Conservation (phyloP, 495 filamentous ascomycete species). For the Glutinoglossum americanum region DNA sequence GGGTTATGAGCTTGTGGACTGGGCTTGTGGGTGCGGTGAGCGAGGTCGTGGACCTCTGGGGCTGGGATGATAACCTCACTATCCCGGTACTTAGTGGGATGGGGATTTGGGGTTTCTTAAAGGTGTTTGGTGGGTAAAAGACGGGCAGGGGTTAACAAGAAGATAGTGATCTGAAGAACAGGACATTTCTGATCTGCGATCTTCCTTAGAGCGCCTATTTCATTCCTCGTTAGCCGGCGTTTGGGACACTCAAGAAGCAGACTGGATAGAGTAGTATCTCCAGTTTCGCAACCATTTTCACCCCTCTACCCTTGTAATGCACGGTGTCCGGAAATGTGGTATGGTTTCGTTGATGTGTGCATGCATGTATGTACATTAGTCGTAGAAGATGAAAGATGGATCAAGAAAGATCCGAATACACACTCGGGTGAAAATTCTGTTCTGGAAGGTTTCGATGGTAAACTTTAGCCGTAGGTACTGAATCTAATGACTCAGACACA, state of each 20-base stretch:
- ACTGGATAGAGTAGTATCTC: neutral
- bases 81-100: conserved; percentile 82
- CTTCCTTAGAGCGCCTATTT: neutral
- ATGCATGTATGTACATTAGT: neutral
- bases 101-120: conserved; percentile 85
- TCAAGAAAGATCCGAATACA: neutral
- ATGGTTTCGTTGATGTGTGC: neutral
- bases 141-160: neutral
- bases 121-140: conserved; percentile 44
- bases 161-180: neutral
- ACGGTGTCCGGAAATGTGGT: neutral
- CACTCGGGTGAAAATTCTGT: too few species aligned
- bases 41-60: conserved; percentile 77
- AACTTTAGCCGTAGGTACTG: too few species aligned
- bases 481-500: too few species aligned
- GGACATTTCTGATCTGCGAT: neutral
- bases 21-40: conserved; percentile 70
- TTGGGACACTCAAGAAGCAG: neutral
- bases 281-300: neutral
- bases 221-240: neutral
- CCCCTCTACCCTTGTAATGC: neutral
- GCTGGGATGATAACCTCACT: conserved; percentile 92
- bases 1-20: conserved; percentile 65
- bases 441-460: too few species aligned
- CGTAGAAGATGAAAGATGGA: neutral